phyloP scores from a whole-genome alignment of 805 yeast species.

The Starmerella tilneyi region DNA sequence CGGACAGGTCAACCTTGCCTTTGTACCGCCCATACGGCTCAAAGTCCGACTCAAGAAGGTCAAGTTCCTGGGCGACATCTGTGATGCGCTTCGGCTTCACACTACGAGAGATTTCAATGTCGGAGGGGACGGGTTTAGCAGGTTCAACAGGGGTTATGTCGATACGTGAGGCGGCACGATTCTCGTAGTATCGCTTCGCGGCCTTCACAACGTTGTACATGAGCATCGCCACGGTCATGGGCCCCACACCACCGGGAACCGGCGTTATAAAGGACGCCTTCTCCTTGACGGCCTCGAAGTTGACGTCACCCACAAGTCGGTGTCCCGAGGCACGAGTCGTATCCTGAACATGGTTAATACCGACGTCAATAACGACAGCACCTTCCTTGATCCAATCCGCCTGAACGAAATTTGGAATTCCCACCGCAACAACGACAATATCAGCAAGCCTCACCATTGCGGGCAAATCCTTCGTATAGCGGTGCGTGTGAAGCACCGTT shows the following conservation, averaged over 20 bases:
- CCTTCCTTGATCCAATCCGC: conserved; percentile 82
- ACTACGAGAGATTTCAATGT: conserved; percentile 76
- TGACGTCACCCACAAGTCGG: conserved; percentile 88
- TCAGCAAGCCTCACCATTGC: conserved; percentile 59
- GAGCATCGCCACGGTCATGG: conserved; percentile 97
- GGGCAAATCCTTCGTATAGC: conserved; percentile 57
- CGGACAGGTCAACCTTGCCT: conserved; percentile 72
- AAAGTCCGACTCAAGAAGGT: conserved; percentile 65
- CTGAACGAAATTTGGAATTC: conserved; percentile 69
- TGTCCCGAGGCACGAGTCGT: conserved; percentile 62
- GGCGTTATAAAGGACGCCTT: conserved; percentile 72
- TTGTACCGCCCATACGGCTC: conserved; percentile 86
- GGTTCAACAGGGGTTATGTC: conserved; percentile 47
- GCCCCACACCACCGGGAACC: conserved; percentile 99
- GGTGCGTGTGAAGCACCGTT: conserved; percentile 81
- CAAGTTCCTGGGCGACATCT: conserved; percentile 68
- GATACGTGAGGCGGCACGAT: conserved; percentile 40
- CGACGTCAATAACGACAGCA: conserved; percentile 88
- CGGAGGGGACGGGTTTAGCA: conserved; percentile 73
- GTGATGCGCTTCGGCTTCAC: conserved; percentile 79
- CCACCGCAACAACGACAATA: conserved; percentile 88
- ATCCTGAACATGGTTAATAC: conserved; percentile 81
- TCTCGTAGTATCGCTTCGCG: conserved; percentile 49
- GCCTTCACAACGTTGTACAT: conserved; percentile 73
- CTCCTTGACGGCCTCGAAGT: conserved; percentile 50